Base-by-base conservation (phyloP, 352 stramenopile species). In the Elongisporangium senticosum region DNA sequence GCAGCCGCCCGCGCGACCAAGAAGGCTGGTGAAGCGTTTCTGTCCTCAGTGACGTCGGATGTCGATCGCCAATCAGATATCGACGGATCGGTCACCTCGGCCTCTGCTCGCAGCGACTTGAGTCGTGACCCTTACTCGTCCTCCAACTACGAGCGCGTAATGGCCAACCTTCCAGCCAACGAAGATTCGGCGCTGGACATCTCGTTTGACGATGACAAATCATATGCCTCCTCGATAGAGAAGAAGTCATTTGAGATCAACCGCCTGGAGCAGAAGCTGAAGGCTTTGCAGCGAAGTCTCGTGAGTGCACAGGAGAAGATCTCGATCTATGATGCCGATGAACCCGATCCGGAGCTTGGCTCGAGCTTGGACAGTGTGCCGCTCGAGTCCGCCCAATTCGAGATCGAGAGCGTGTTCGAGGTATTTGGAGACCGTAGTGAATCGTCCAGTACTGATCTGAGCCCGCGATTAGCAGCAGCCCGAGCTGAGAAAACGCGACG, bases 211-310 rank as follows among this genome's bases (percentile, higher is more conserved):
- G 55, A 49, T 4, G 43, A n/a, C 7, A 54, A 26, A 4, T 60
- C 53, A 20, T 60, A 47, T 17, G 55, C 15, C 4, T 53, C 55
- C 19, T 60, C 55, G 10, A 54, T 49, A 28, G 39, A 47, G 23
- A 26, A 49, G 26, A 28, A 47, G 4, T 60, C 55, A 19, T 26
- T 68, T 7, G 66, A 83, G 53, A 83, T 86, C 51, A 59, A 70
- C 48, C 63, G 73, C 37, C 62, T 91, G 26, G 77, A 89, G 47
- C 75, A 82, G 54, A 86, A 91, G 47, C 86, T 91, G 21, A 61
- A 69, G 7, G 79, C 83, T 33, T 40, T 91, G 20, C 72, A 87
- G 61, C 77, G 68, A 13, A 79, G 79, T 37, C 59, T 91, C 0
- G 61, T 79, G 28, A 54, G 77, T n/a, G 81, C 81, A 0, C 81